These are phyloP conservation scores for Drosera spatulata DNA, from an alignment of 179 eudicot genomes.

Conservation along the genomic window DNA sequence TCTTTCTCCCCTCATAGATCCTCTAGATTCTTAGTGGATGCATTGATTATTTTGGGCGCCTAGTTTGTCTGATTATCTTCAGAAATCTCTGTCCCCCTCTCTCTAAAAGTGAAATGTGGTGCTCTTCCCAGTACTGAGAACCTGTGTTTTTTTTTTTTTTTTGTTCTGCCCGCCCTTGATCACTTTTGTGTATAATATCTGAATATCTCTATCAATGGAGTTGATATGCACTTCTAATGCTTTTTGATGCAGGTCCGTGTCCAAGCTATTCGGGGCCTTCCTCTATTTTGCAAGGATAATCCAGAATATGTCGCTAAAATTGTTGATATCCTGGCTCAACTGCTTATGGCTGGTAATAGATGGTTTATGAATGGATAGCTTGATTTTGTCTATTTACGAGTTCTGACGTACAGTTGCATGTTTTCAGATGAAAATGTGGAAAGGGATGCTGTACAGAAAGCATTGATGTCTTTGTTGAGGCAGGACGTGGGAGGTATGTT, in stretches of 20 bases:
- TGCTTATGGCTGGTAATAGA: conserved; percentile 81
- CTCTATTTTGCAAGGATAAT: conserved; percentile 94
- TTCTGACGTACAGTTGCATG: conserved; percentile 5
- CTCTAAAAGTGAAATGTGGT: too few relatives aligned
- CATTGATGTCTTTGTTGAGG: conserved; percentile 86
- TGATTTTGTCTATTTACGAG: neutral
- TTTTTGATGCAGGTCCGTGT: conserved; percentile 58
- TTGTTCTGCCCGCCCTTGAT: too few relatives aligned
- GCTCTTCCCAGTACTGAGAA: too few relatives aligned
- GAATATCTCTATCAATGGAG: too few relatives aligned
- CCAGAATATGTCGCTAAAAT: conserved; percentile 83
- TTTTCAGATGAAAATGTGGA: conserved; percentile 86
- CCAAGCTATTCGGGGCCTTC: conserved; percentile 97
- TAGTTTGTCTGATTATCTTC: too few relatives aligned
- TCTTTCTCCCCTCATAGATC: too few relatives aligned
- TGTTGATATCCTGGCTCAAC: conserved; percentile 85
- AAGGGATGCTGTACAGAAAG: conserved; percentile 97
- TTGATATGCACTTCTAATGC: too few relatives aligned
- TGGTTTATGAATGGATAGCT: neutral
- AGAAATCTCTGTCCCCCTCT: too few relatives aligned
- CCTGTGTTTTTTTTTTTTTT: too few relatives aligned
- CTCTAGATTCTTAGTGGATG: too few relatives aligned
- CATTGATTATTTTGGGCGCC: too few relatives aligned
- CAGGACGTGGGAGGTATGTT: conserved; percentile 85
- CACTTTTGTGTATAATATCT: too few relatives aligned